Evolutionary conservation across 1,284 basidiomycete species (phyloP).

Genomic region (Ceratobasidium sp.): DNA sequence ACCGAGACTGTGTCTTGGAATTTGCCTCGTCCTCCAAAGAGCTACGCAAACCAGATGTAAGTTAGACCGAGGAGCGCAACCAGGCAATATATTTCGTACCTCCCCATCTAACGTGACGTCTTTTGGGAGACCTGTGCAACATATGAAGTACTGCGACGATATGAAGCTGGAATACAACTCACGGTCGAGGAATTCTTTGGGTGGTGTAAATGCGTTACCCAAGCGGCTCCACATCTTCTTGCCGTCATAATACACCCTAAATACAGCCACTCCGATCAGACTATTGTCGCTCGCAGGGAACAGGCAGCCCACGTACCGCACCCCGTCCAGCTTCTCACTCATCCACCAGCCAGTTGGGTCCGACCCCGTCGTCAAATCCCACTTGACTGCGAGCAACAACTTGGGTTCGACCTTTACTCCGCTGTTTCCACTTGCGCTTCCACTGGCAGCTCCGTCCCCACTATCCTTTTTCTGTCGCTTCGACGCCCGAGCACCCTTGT

Average conservation of each 20-base stretch:
- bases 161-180: conserved; percentile 49
- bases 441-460: conserved; percentile 36
- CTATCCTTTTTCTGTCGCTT: conserved; percentile 41
- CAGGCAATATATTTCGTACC: conserved; percentile 50
- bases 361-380: conserved; percentile 65
- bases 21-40: conserved; percentile 68
- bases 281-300: not conserved
- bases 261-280: not conserved
- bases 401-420: conserved; percentile 54
- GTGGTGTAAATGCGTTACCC: conserved; percentile 70
- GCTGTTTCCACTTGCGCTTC: conserved; percentile 50
- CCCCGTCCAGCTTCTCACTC: conserved; percentile 72
- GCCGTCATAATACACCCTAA: conserved; percentile 70
- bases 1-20: conserved; percentile 70
- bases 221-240: conserved; percentile 67
- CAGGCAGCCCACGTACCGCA: conserved; percentile 57
- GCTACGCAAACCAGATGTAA: conserved; percentile 48
- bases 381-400: conserved; percentile 69
- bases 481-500: conserved; percentile 48
- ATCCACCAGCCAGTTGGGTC: conserved; percentile 75
- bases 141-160: not conserved
- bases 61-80: conserved; percentile 49
- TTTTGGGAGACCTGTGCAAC: conserved; percentile 63
- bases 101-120: conserved; percentile 71
- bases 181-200: conserved; percentile 71